Conservation (phyloP, 2,329 filamentous ascomycete genomes). For the Xylaria multiplex region DNA sequence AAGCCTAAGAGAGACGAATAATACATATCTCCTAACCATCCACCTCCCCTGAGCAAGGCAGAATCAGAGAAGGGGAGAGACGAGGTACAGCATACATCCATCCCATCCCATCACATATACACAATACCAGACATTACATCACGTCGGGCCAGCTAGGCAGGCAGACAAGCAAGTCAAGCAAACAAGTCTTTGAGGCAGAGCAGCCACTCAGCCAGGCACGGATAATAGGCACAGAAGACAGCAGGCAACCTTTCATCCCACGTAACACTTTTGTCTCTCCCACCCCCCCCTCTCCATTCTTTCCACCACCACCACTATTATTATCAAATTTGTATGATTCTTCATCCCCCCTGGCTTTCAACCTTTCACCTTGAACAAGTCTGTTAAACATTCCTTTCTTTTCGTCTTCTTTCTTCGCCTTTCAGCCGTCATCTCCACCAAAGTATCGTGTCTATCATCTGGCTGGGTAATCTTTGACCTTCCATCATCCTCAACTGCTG, state of each 20-base stretch:
- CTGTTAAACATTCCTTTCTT: constrained; percentile 4
- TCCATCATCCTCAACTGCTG: background rate
- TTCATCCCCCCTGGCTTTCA: background rate
- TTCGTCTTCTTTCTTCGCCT: constrained; percentile 29
- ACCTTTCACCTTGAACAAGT: background rate
- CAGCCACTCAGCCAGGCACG: background rate
- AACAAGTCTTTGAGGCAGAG: background rate
- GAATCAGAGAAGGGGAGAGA: too few relatives aligned
- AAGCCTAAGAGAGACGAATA: constrained; percentile 5
- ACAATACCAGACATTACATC: background rate
- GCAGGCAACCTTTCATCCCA: constrained; percentile 21
- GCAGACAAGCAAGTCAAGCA: constrained; percentile 11
- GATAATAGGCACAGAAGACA: background rate
- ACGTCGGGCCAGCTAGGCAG: constrained; percentile 3
- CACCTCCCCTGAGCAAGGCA: too few relatives aligned
- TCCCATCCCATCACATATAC: background rate
- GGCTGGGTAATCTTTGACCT: constrained; percentile 27
- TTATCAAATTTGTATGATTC: background rate
- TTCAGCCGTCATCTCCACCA: constrained; percentile 30
- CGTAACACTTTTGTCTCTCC: constrained; percentile 14
- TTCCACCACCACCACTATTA: constrained; percentile 17
- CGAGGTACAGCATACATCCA: background rate
- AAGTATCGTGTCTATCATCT: constrained; percentile 21
- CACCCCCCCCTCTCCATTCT: background rate
- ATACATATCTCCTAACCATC: background rate